Conservation (phyloP, 768 basidiomycete genomes). For the Mycena rosella region DNA sequence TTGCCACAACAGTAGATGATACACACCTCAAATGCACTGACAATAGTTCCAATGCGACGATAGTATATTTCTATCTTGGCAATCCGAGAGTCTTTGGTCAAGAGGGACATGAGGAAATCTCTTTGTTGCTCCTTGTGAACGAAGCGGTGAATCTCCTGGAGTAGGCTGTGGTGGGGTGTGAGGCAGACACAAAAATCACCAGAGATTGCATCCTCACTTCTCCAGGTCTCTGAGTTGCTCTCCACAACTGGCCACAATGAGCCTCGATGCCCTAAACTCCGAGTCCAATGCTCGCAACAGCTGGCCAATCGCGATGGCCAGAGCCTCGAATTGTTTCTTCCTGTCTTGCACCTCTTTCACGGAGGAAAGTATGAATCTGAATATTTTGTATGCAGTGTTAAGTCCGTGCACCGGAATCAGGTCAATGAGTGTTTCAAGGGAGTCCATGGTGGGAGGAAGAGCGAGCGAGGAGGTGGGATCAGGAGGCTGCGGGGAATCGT, state of each 20-base stretch:
- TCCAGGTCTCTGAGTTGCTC: neutral
- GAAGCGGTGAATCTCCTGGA: neutral
- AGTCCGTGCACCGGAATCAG: constrained; percentile 6
- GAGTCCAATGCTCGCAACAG: constrained; percentile 1
- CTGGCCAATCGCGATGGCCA: constrained; percentile 7
- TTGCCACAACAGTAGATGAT: neutral
- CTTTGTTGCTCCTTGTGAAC: neutral
- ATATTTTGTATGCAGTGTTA: neutral
- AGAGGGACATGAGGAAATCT: neutral
- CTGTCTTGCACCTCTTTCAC: neutral
- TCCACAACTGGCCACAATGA: neutral
- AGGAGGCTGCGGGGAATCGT: too few species aligned
- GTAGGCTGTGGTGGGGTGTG: neutral
- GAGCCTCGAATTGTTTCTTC: neutral
- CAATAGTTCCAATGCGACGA: neutral
- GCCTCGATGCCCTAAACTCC: neutral
- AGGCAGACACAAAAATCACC: neutral
- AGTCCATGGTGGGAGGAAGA: neutral
- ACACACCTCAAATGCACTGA: neutral
- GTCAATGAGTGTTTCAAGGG: neutral
- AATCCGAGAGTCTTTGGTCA: neutral
- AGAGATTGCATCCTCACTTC: neutral
- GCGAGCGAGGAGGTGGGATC: neutral
- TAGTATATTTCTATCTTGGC: neutral
- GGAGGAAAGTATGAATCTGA: constrained; percentile 13